phyloP scores from a whole-genome alignment of 2,329 filamentous ascomycete species.

The Alternaria sp. region DNA sequence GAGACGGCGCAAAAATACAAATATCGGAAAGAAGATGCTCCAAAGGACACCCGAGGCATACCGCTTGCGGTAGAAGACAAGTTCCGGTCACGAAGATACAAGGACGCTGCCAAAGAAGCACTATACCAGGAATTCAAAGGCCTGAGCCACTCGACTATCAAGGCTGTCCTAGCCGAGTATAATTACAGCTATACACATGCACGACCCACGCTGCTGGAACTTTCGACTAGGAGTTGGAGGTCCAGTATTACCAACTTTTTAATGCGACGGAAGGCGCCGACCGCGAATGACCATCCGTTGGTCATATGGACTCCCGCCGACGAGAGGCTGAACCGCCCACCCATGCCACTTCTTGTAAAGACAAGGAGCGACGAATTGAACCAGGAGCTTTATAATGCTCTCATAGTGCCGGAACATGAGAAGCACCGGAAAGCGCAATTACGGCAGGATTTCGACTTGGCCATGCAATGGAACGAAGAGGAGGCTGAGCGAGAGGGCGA shows the following conservation, averaged over 20 bases:
- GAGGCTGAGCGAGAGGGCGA: slow-evolving; percentile 58
- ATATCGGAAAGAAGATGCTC: slow-evolving; percentile 41
- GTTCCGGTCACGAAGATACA: slow-evolving; percentile 74
- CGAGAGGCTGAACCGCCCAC: slow-evolving; percentile 60
- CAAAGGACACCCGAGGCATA: slow-evolving; percentile 42
- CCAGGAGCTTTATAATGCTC: slow-evolving; percentile 57
- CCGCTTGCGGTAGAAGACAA: slow-evolving; percentile 67
- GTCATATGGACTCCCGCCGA: slow-evolving; percentile 70
- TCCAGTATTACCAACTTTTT: slow-evolving; percentile 77
- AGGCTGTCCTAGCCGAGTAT: slow-evolving; percentile 79
- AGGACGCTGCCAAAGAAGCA: slow-evolving; percentile 71
- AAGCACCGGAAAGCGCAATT: slow-evolving; percentile 52
- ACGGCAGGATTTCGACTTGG: slow-evolving; percentile 52
- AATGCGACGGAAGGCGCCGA: slow-evolving; percentile 67
- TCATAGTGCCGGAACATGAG: slow-evolving; percentile 55
- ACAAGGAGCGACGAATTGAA: slow-evolving; percentile 69
- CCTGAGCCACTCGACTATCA: slow-evolving; percentile 75
- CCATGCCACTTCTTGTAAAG: slow-evolving; percentile 68
- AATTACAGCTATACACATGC: slow-evolving; percentile 81
- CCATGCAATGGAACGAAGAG: slow-evolving; percentile 57
- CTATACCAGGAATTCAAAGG: slow-evolving; percentile 79
- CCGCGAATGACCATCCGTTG: slow-evolving; percentile 63
- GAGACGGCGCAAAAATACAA: slow-evolving; percentile 43
- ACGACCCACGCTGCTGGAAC: slow-evolving; percentile 71
- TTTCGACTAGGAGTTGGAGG: slow-evolving; percentile 79